phyloP scores from a whole-genome alignment of 1,284 basidiomycete genomes.

The Papiliotrema terrestris region DNA sequence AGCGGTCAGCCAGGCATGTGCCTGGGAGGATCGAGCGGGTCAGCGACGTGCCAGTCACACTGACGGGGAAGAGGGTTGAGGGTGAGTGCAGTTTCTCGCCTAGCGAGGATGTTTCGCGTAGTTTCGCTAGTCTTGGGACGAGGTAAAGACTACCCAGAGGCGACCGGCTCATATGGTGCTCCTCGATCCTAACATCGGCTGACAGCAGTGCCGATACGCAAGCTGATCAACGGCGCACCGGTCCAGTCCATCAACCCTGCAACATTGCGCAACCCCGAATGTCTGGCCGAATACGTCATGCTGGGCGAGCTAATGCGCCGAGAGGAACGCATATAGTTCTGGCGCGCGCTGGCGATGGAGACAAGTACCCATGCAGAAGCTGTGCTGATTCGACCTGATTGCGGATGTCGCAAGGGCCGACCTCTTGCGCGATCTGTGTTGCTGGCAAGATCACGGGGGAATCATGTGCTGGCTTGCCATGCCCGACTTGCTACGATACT shows the following conservation, averaged over 20 bases:
- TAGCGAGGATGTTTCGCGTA: no score
- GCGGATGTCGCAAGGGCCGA: no score
- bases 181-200: background rate
- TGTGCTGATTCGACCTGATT: no score
- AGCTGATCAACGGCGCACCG: conserved; percentile 74
- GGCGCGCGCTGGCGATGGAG: background rate
- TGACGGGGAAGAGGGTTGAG: conserved; percentile 82
- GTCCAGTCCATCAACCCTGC: conserved; percentile 67
- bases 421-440: background rate
- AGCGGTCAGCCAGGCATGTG: conserved; percentile 70
- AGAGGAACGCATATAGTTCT: conserved; percentile 38
- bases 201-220: conserved; percentile 35
- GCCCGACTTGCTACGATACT: no score
- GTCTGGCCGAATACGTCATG: conserved; percentile 61
- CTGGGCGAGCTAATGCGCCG: conserved; percentile 57
- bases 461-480: no score
- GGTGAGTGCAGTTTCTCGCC: conserved; percentile 7
- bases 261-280: conserved; percentile 72
- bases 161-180: no score
- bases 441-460: no score
- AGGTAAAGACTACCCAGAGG: no score
- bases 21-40: conserved; percentile 68
- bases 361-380: no score
- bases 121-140: no score
- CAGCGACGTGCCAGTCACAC: conserved; percentile 72